Percentiles rank a stretch among this genome's conserved stretches.
phyloP scores from a whole-genome alignment of 306 rosid species.

The Fragaria ananassa region DNA sequence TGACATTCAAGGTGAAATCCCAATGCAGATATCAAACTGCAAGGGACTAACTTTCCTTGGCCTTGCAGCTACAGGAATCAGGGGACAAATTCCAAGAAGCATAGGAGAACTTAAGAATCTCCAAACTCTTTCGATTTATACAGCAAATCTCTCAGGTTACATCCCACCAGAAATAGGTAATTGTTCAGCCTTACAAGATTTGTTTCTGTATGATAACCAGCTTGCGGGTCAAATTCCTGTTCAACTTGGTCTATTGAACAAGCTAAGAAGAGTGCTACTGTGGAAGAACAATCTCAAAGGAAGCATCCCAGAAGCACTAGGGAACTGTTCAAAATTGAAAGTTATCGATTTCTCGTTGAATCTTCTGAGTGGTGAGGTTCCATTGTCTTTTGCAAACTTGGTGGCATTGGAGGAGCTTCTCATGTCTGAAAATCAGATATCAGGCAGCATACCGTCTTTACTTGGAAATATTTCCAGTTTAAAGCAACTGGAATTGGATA shows the following conservation, averaged over 20 bases:
- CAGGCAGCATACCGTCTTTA: slow-evolving; percentile 67
- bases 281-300: slow-evolving; percentile 87
- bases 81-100: slow-evolving; percentile 71
- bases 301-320: slow-evolving; percentile 58
- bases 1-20: slow-evolving; percentile 74
- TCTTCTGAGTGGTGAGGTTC: slow-evolving; percentile 66
- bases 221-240: slow-evolving; percentile 71
- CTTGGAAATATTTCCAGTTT: slow-evolving; percentile 69
- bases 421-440: slow-evolving; percentile 62
- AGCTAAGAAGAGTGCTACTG: slow-evolving; percentile 57
- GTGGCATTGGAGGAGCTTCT: slow-evolving; percentile 70
- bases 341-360: slow-evolving; percentile 84
- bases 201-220: slow-evolving; percentile 82
- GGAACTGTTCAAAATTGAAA: slow-evolving; percentile 59
- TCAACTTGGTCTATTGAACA: slow-evolving; percentile 61
- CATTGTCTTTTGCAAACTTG: slow-evolving; percentile 48
- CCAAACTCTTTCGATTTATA: slow-evolving; percentile 71
- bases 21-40: slow-evolving; percentile 74
- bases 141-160: slow-evolving; percentile 72
- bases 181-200: slow-evolving; percentile 65
- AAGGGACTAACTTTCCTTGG: slow-evolving; percentile 64
- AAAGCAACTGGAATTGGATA: slow-evolving; percentile 85
- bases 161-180: slow-evolving; percentile 80
- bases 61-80: slow-evolving; percentile 77
- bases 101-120: slow-evolving; percentile 72